Conservation (phyloP, 1,284 basidiomycete genomes). For the Trametes versicolor region DNA sequence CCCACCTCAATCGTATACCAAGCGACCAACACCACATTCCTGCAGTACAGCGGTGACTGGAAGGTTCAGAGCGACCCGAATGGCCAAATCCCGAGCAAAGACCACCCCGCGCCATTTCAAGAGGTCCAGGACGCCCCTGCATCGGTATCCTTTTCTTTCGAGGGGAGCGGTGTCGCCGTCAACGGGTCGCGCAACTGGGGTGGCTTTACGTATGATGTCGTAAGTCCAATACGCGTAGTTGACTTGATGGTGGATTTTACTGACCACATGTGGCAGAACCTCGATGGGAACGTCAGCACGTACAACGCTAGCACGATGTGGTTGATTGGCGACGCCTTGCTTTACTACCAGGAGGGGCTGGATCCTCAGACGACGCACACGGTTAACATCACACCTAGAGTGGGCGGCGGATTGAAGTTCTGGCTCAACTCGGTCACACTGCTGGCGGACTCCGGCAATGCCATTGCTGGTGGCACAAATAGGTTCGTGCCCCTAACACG, state of each 20-base stretch:
- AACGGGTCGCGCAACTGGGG: conserved; percentile 41
- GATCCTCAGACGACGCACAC: conserved; percentile 43
- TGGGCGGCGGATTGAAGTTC: conserved; percentile 30
- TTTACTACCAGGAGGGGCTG: conserved; percentile 47
- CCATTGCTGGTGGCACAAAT: not conserved
- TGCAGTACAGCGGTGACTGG: conserved; percentile 45
- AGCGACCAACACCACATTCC: conserved; percentile 40
- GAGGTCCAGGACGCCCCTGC: conserved; percentile 37
- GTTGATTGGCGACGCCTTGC: conserved; percentile 46
- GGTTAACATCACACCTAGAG: conserved; percentile 42
- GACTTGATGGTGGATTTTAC: not conserved
- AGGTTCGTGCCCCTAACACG: not conserved
- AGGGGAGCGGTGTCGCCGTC: conserved; percentile 41
- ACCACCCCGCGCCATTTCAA: conserved; percentile 42
- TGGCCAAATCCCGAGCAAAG: conserved; percentile 40
- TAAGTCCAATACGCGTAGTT: conserved; percentile 27
- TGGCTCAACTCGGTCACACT: conserved; percentile 37
- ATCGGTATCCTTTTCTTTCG: conserved; percentile 42
- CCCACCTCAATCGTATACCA: conserved; percentile 29
- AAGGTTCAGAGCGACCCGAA: conserved; percentile 25
- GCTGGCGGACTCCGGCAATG: conserved; percentile 17
- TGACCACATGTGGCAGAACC: conserved; percentile 3
- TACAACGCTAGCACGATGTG: conserved; percentile 47
- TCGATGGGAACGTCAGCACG: conserved; percentile 40
- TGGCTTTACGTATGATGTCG: conserved; percentile 42